phyloP scores from a whole-genome alignment of 2,329 filamentous ascomycete genomes.

The Arthroderma uncinatum region DNA sequence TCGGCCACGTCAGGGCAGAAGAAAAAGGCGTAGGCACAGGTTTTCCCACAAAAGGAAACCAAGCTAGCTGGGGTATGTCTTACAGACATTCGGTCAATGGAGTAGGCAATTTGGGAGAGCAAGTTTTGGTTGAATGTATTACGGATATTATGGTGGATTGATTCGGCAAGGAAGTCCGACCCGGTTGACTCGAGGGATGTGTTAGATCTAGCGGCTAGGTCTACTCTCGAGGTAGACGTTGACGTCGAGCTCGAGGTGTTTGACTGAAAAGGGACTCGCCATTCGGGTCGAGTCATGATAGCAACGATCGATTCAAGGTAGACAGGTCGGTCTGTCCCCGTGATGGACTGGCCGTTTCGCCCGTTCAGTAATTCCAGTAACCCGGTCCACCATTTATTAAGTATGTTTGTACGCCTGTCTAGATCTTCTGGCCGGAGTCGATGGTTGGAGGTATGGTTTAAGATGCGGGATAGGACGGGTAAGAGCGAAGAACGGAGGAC shows the following conservation, averaged over 20 bases:
- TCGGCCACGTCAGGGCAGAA: constrained; percentile 81
- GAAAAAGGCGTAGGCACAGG: constrained; percentile 85
- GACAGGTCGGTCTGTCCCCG: constrained; percentile 70
- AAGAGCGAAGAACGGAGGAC: constrained; percentile 61
- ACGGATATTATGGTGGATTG: constrained; percentile 76
- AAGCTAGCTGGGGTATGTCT: constrained; percentile 59
- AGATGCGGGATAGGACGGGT: constrained; percentile 64
- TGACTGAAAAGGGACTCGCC: constrained; percentile 61
- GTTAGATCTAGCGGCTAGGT: constrained; percentile 39
- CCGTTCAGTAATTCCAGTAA: constrained; percentile 73
- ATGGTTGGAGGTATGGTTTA: constrained; percentile 54
- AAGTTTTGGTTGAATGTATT: constrained; percentile 79
- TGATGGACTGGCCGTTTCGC: constrained; percentile 61
- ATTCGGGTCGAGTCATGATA: constrained; percentile 82
- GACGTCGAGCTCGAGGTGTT: constrained; percentile 35
- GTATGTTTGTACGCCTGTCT: constrained; percentile 63
- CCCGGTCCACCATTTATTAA: constrained; percentile 85
- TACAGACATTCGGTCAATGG: constrained; percentile 80
- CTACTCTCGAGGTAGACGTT: constrained; percentile 27
- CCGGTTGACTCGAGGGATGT: constrained; percentile 50
- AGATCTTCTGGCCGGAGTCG: constrained; percentile 64
- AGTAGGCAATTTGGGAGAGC: constrained; percentile 69
- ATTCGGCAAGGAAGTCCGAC: constrained; percentile 59
- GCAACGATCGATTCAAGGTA: constrained; percentile 67
- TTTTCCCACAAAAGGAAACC: constrained; percentile 80